phyloP scores from a whole-genome alignment of 2,329 filamentous ascomycete genomes.

The Ophiostoma fasciatum region DNA sequence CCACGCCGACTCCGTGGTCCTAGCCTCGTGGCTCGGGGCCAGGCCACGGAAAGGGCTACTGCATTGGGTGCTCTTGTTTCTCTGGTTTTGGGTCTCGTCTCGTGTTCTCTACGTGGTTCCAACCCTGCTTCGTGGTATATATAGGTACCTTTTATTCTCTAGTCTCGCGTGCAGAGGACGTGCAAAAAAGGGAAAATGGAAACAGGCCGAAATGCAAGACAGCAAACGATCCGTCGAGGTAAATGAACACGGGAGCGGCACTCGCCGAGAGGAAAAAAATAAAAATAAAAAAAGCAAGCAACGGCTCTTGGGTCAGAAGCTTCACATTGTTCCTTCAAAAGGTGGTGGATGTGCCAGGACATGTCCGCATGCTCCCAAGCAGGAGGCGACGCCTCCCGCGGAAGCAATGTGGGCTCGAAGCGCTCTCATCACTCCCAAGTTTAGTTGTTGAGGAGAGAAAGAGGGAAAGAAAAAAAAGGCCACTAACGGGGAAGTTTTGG shows the following conservation, averaged over 20 bases:
- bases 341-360: conserved; percentile 50
- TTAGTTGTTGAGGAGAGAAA: conserved; percentile 48
- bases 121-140: no score
- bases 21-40: no score
- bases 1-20: no score
- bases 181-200: no score
- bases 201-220: no score
- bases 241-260: background rate
- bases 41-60: no score
- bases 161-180: no score
- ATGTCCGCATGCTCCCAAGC: conserved; percentile 48
- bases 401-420: conserved; percentile 41
- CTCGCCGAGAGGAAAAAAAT: background rate
- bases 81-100: background rate
- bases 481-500: no score
- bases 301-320: conserved; percentile 40
- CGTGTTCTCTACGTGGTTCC: no score
- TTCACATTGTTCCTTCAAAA: conserved; percentile 45
- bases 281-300: conserved; percentile 14
- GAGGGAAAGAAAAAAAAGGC: conserved; percentile 5
- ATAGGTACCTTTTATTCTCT: no score
- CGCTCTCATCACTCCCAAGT: conserved; percentile 62
- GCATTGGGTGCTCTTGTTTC: no score
- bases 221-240: no score
- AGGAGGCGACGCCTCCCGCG: conserved; percentile 18